Evolutionary conservation across 225 moss, liverwort and hornwort genomes (phyloP), one percentile per base, ranked within the genome.

Genomic region (Thuidium tamariscinum): DNA sequence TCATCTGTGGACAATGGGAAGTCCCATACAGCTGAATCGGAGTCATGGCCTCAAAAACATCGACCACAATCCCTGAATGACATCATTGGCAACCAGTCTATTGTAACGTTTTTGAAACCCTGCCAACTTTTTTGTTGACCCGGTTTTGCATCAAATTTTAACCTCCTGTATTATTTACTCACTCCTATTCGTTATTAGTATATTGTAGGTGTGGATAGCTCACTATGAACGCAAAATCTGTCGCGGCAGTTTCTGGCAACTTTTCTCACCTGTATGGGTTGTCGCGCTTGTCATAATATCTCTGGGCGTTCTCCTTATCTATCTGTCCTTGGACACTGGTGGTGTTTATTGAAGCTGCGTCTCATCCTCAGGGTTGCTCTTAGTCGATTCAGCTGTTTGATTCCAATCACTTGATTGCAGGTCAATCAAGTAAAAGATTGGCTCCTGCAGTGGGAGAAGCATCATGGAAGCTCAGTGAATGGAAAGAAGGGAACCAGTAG

Each of bases 41-140:
- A 97, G 55, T 92, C 98, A n/a, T 98, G 98, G 98, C 95, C 98
- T 64, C 91, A 92, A 67, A 98, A 98, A 86, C 94, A 97, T 90
- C 94, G 89, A 90, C 98, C 98, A 48, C 91, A 94, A 86, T 84
- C 92, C 36, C 87, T 95, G 48, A 89, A 92, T 79, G 98, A 97
- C 79, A 95, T 98, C 82, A 94, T 97, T 44, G 98, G 95, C 91
- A 98, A 98, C 77, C 95, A 97, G 74, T 93, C 95, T 82, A 93
- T 97, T 84, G 98, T 96, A 95, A 83, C 56, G n/a, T 62, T 34
- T 82, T 37, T 26, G 29, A 12, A 49, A 61, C 49, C 49, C 48
- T 25, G 42, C 82, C 73, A 78, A 37, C 21, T 66, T 77, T 46
- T 69, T 57, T 49, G 59, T n/a, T 73, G 77, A 37, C 61, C 12